Evolutionary conservation across 345 rosid species (phyloP), one percentile per base, ranked within the genome.

Genomic region (Eucalyptus viminalis): DNA sequence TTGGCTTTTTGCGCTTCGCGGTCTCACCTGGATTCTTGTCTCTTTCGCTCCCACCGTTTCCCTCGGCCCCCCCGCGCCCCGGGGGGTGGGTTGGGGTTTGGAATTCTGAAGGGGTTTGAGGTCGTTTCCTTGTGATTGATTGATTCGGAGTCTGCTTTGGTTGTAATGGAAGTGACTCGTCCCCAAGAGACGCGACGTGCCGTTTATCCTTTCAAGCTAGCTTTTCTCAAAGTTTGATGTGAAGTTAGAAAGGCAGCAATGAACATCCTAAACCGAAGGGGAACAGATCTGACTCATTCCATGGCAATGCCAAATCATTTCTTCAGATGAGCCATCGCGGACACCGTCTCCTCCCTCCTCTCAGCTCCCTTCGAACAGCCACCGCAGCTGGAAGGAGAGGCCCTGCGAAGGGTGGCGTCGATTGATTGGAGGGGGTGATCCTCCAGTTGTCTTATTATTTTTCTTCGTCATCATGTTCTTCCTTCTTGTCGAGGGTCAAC

Each of bases 311-410:
- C 69, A 12, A 4, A 13, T 27, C 69, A 27, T 62, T 97, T 94
- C 92, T 91, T 93, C 86, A 94, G 65, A 89, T 96, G 97, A 80
- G 96, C 95, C 97, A 94, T 95, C 60, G 94, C 69, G 53, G 96
- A 94, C 86, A 72, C 90, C 83, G 88, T 86, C 90, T 88, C 91
- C 92, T 90, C 90, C 72, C 89, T 87, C 87, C 60, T 15, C 54
- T 56, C 89, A 62, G 69, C 89, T 88, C 58, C 81, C 83, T 31
- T 62, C 83, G 21, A 91, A 72, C 90, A 96, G 45, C 65, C 91
- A 97, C 97, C 97, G 95, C 69, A 94, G 98, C 94, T 97, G 92
- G 95, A 97, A 95, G 45, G 99, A 95, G 88, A 96, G 92, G 86
- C 99, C 97, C 88, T 95, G 94, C 10, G 95, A 94, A 19, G 95